phyloP scores from a whole-genome alignment of 164 flowering plant species.

The Chloranthus sessilifolius region DNA sequence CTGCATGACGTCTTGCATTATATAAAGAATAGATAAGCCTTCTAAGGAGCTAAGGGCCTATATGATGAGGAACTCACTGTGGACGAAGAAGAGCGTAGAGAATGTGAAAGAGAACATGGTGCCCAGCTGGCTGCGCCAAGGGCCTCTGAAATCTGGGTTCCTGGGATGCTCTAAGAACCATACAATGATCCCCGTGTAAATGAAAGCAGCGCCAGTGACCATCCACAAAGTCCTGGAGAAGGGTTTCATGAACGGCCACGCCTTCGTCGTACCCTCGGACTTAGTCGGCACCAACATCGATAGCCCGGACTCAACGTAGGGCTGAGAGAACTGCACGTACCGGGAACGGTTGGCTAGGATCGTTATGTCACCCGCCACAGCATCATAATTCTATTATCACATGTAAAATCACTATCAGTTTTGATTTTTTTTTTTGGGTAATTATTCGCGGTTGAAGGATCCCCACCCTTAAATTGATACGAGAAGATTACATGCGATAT shows the following conservation, averaged over 20 bases:
- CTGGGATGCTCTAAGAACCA: slow-evolving; percentile 45
- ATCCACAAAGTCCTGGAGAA: slow-evolving; percentile 51
- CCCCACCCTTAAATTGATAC: no score
- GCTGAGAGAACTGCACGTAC: slow-evolving; percentile 19
- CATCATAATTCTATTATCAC: no score
- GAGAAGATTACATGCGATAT: no score
- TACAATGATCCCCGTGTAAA: slow-evolving; percentile 37
- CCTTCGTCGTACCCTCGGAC: slow-evolving; percentile 8
- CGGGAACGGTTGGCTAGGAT: slow-evolving; percentile 17
- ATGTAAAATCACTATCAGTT: no score
- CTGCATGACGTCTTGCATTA: no score
- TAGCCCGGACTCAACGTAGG: slow-evolving; percentile 18
- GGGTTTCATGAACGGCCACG: slow-evolving; percentile 45
- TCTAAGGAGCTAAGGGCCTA: no score
- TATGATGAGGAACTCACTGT: slow-evolving; percentile 37
- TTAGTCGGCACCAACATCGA: slow-evolving; percentile 17
- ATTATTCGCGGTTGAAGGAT: no score
- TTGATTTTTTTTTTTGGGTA: slow-evolving; percentile 13
- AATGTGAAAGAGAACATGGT: slow-evolving; percentile 52
- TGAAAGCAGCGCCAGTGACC: slow-evolving; percentile 19
- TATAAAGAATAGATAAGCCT: no score
- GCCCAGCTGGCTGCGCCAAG: slow-evolving; percentile 32
- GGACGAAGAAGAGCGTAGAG: slow-evolving; percentile 52
- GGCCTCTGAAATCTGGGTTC: slow-evolving; percentile 42
- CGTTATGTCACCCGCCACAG: slow-evolving; percentile 25